Percentiles rank a stretch among this genome's conserved stretches.
Evolutionary conservation across 768 basidiomycete genomes (phyloP).

Genomic region (Psilocybe sp.): DNA sequence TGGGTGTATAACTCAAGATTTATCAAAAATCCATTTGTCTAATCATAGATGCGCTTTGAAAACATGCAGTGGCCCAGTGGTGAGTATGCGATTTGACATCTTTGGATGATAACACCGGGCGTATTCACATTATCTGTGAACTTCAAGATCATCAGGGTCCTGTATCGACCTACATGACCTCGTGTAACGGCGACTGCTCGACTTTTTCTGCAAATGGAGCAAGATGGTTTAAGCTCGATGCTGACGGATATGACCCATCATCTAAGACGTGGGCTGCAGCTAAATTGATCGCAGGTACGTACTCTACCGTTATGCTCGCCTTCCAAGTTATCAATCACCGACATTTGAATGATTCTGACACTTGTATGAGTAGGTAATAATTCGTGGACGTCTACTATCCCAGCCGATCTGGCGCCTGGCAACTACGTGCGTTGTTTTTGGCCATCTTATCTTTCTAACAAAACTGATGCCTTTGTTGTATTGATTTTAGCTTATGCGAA

Average conservation of each 20-base stretch:
- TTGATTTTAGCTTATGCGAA: slow-evolving; percentile 36
- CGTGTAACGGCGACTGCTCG: slow-evolving; percentile 43
- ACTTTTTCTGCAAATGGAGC: slow-evolving; percentile 34
- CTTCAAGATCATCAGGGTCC: slow-evolving; percentile 45
- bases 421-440: slow-evolving; percentile 41
- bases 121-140: slow-evolving; percentile 4
- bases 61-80: slow-evolving; percentile 34
- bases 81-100: slow-evolving; percentile 9
- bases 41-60: slow-evolving; percentile 4
- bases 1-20: slow-evolving; percentile 22
- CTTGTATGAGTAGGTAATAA: slow-evolving; percentile 25
- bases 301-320: not conserved
- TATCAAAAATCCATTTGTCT: slow-evolving; percentile 5
- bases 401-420: slow-evolving; percentile 37
- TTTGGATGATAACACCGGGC: slow-evolving; percentile 2
- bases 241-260: slow-evolving; percentile 37
- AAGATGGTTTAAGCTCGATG: slow-evolving; percentile 50
- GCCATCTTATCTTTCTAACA: not conserved
- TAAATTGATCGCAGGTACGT: slow-evolving; percentile 38
- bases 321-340: not conserved
- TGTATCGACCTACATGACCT: slow-evolving; percentile 51
- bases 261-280: slow-evolving; percentile 40
- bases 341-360: slow-evolving; percentile 6
- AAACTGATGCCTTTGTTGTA: not conserved
- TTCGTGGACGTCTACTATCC: slow-evolving; percentile 43